These are phyloP conservation scores for Fraxinus greggii DNA, from an alignment of 305 asterid genomes.

Conservation along the genomic window DNA sequence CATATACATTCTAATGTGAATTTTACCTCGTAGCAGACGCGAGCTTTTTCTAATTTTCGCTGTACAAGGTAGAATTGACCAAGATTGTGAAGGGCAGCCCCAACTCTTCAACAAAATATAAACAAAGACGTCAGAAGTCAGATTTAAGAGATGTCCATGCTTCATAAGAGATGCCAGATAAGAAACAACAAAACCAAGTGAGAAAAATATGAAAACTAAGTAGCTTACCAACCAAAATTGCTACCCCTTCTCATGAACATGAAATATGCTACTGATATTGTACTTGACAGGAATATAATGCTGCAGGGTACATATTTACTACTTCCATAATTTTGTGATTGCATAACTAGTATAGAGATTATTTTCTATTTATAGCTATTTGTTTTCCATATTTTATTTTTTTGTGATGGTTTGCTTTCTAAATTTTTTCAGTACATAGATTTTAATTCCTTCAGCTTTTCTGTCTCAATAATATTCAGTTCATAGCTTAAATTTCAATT, in stretches of 20 bases:
- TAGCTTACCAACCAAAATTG: neutral
- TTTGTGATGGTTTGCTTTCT: neutral
- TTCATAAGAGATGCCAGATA: conserved; percentile 16
- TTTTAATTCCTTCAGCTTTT: neutral
- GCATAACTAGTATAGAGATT: neutral
- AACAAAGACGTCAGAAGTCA: conserved; percentile 9
- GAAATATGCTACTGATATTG: neutral
- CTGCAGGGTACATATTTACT: neutral
- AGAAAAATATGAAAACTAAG: conserved; percentile 9
- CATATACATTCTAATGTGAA: neutral
- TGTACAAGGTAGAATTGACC: conserved; percentile 80
- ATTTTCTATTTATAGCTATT: neutral
- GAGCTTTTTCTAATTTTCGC: conserved; percentile 66
- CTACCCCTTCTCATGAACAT: neutral
- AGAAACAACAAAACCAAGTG: neutral
- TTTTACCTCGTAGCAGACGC: conserved; percentile 75
- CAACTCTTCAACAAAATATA: conserved; percentile 57
- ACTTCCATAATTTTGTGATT: neutral
- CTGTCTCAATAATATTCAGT: neutral
- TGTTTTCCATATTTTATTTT: neutral
- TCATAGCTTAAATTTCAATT: neutral
- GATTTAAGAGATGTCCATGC: conserved; percentile 14
- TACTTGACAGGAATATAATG: neutral
- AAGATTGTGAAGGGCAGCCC: conserved; percentile 93
- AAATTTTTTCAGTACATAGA: neutral